Base-by-base conservation (phyloP, 2,329 filamentous ascomycete genomes). In the Plenodomus tracheiphilus region DNA sequence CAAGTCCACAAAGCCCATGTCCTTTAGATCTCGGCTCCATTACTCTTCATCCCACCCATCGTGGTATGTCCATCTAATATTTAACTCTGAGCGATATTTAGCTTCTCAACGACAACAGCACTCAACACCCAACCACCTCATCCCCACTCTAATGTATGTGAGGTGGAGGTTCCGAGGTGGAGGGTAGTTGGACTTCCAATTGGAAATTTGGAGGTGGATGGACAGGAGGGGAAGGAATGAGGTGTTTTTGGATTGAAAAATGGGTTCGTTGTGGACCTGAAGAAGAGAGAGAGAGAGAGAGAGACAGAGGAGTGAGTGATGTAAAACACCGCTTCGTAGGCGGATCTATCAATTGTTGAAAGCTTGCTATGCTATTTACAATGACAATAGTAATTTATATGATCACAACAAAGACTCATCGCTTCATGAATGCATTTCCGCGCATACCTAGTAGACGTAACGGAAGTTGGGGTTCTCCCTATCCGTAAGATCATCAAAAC, bases 401-500 rank as follows among this genome's bases (percentile, higher is more conserved):
- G 4, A 11, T 32, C 6, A 15, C 15, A 32, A 32, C 11, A 15
- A 11, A 36, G 25, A 6, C 10, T 36, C 11, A 35, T 35, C 32
- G 47, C 17, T 21, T 20, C 25, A 34, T n/a, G 10, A 39, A 5
- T 15, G 19, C 38, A 32, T 32, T 15, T 9, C 4, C 16, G 10
- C 6, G 6, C 28, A 11, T 32, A 4, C 32, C 41, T 62, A 71
- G 44, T 60, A 68, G 37, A 82, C 78, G 61, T 86, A 85, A 50
- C 82, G 75, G 67, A 85, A 85, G 52, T 80, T 80, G 21, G 77
- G 59, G 60, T 86, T 86, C 75, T 85, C 80, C 67, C 71, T 75
- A 62, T 86, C 84, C 5, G 84, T 86, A 62, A 84, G 71, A 63
- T 86, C 84, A 62, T 85, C 83, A 64, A 84, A 86, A 1, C 81